These are phyloP conservation scores for Capronia americana DNA, from an alignment of 2,329 filamentous ascomycete genomes.

Conservation along the genomic window DNA sequence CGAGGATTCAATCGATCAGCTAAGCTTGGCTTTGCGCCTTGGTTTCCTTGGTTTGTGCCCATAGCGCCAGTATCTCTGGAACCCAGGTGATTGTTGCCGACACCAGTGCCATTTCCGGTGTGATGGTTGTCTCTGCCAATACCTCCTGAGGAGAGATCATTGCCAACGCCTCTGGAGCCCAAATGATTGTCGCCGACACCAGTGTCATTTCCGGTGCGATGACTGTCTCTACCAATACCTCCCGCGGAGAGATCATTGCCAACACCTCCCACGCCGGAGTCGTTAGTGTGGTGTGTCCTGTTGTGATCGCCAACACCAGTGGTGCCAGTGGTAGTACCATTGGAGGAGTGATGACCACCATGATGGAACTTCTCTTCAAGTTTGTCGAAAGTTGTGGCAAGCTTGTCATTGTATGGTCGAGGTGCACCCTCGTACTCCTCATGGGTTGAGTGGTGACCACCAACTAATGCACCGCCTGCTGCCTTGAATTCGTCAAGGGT, in stretches of 20 bases:
- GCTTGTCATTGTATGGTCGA: slow-evolving; percentile 38
- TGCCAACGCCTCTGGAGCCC: background rate
- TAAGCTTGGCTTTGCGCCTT: slow-evolving; percentile 54
- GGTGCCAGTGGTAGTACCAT: background rate
- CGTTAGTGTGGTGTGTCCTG: slow-evolving; percentile 20
- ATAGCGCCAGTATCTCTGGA: background rate
- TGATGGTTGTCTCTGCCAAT: background rate
- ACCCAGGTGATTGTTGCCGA: background rate
- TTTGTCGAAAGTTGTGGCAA: slow-evolving; percentile 30
- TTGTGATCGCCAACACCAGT: slow-evolving; percentile 18
- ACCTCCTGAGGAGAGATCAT: background rate
- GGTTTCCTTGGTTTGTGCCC: no score
- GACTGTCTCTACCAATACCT: background rate
- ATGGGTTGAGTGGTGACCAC: slow-evolving; percentile 45
- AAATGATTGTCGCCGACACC: background rate
- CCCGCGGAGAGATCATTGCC: slow-evolving; percentile 10
- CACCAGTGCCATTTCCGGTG: background rate
- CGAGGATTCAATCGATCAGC: slow-evolving; percentile 63
- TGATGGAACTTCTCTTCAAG: slow-evolving; percentile 18
- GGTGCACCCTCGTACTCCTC: slow-evolving; percentile 62
- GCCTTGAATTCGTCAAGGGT: slow-evolving; percentile 68
- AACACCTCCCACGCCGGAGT: slow-evolving; percentile 28
- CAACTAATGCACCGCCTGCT: slow-evolving; percentile 60
- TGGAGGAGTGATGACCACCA: background rate
- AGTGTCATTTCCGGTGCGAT: background rate